Base-by-base conservation (phyloP, 768 basidiomycete species). In the Lentinula guzmanii region DNA sequence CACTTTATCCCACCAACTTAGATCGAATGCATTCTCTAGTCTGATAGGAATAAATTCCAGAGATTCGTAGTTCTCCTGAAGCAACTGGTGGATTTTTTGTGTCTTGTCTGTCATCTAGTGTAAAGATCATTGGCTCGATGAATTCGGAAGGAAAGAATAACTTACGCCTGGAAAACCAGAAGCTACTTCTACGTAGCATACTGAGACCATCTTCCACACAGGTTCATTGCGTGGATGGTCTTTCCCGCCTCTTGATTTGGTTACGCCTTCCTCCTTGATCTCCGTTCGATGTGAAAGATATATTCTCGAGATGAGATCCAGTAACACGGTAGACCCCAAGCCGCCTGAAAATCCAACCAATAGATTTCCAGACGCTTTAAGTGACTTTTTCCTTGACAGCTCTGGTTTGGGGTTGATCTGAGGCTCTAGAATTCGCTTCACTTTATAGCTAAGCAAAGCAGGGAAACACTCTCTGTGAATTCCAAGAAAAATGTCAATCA, bases 331-430 rank as follows among this genome's bases (percentile, higher is more conserved):
- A 0, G 91, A 91, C 4, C 89, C 86, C 1, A 91, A 76, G 2
- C 91, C 91, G 7, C 92, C 91, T n/a, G 91, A 92, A 62, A 86
- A 83, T 1, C 80, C 91, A 16, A 93, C 70, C 8, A 86, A 72
- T 4, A 93, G 74, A 61, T 86, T 85, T 53, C 90, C 90, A 8
- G 81, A 74, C 1, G 91, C 89, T 65, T 84, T 86, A 4, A 90
- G 75, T 10, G 78, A 76, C 56, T 82, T 85, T 39, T 84, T 79
- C 46, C 86, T 79, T 16, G 84, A 78, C 9, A 79, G 81, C 64
- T 83, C 78, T 13, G 81, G 74, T n/a, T 74, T 74, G 4, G 75
- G 72, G 63, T 90, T 90, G 48, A 91, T 77, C 10, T 71, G 76
- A 1, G 89, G 87, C 65, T 90, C 88, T 8, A 93, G 74, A 0